Percentiles rank a stretch among this genome's conserved stretches.
phyloP scores from a whole-genome alignment of 2,329 filamentous ascomycete species.

The Neonectria neomacrospora region DNA sequence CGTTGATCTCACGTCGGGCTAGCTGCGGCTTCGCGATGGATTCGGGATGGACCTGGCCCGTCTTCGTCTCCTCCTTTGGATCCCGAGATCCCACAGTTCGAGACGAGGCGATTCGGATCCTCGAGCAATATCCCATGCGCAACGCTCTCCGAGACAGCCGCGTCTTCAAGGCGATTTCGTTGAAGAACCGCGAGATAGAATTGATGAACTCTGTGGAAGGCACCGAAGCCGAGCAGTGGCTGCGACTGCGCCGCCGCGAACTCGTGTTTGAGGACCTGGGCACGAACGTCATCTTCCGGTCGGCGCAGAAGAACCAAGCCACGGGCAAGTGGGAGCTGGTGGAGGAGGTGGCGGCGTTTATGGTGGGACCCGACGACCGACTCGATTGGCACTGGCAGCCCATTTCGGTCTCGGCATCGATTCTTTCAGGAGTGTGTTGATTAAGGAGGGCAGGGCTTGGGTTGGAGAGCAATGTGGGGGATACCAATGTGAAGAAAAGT shows the following conservation, averaged over 20 bases:
- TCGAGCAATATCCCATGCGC: conserved; percentile 54
- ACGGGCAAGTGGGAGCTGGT: conserved; percentile 52
- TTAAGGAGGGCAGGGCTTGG: no score
- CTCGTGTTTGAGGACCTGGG: conserved; percentile 54
- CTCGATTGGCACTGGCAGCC: conserved; percentile 51
- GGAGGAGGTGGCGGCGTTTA: conserved; percentile 51
- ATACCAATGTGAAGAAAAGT: neutral
- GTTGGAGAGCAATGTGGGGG: neutral
- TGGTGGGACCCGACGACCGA: conserved; percentile 45
- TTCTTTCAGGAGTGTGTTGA: conserved; percentile 40
- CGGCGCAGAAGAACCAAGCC: conserved; percentile 45
- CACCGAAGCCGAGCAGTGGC: conserved; percentile 50
- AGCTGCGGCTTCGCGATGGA: conserved; percentile 59
- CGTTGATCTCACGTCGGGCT: conserved; percentile 49
- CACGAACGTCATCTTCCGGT: conserved; percentile 52
- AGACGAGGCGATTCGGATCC: conserved; percentile 54
- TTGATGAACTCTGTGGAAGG: conserved; percentile 47
- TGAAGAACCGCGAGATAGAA: conserved; percentile 53
- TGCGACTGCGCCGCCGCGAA: conserved; percentile 52
- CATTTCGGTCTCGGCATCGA: conserved; percentile 48
- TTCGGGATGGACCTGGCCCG: conserved; percentile 57
- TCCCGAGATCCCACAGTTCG: conserved; percentile 54
- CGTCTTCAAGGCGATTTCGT: conserved; percentile 53
- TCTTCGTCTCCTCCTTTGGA: conserved; percentile 55
- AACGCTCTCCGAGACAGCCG: conserved; percentile 58